Evolutionary conservation across 2,329 filamentous ascomycete species (phyloP).

Genomic region (Beauveria medogensis): DNA sequence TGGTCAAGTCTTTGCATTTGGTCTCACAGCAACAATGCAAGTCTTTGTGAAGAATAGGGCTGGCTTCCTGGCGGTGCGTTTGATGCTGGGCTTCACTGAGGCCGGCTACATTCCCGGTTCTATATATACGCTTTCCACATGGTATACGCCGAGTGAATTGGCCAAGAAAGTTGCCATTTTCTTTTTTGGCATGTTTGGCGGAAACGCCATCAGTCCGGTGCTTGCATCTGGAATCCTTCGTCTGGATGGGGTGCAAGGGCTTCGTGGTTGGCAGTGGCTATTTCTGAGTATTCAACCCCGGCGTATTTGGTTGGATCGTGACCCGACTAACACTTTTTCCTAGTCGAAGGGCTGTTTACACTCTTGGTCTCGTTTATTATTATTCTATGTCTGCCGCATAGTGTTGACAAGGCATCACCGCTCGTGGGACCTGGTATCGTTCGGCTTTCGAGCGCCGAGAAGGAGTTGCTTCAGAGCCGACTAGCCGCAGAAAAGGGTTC

Average conservation of each 20-base stretch:
- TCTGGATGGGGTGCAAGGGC: slow-evolving; percentile 30
- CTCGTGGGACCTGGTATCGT: slow-evolving; percentile 31
- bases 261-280: slow-evolving; percentile 44
- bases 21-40: slow-evolving; percentile 37
- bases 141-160: slow-evolving; percentile 39
- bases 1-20: slow-evolving; percentile 39
- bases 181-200: slow-evolving; percentile 47
- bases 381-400: background rate
- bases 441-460: slow-evolving; percentile 21
- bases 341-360: background rate
- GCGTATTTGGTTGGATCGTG: background rate
- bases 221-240: slow-evolving; percentile 40
- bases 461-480: background rate
- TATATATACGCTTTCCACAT: slow-evolving; percentile 43
- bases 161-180: slow-evolving; percentile 40
- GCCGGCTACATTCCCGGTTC: slow-evolving; percentile 44
- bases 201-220: slow-evolving; percentile 39
- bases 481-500: background rate
- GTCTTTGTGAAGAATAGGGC: slow-evolving; percentile 32
- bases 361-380: background rate
- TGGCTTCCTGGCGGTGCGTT: slow-evolving; percentile 36
- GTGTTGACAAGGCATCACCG: slow-evolving; percentile 15
- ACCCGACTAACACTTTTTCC: background rate
- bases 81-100: slow-evolving; percentile 39
- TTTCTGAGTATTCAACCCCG: slow-evolving; percentile 31